A percentile compares a stretch with the other conserved stretches of the same genome.
Evolutionary conservation across 352 stramenopile genomes (phyloP).

Genomic region (Pythium dissotocum): DNA sequence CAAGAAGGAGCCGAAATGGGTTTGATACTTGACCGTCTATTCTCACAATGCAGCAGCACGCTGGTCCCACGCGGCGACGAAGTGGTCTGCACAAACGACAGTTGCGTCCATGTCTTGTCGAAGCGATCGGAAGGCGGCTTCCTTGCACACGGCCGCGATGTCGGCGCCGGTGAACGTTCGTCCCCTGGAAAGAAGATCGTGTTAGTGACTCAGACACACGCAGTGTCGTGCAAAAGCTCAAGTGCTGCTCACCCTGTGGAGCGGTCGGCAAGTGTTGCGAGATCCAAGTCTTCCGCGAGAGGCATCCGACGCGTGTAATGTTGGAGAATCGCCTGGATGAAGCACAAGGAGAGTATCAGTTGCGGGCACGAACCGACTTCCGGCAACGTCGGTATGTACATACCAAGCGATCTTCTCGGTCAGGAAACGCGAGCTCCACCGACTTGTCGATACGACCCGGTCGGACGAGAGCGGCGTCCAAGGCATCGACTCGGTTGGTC

Average conservation of each 20-base stretch:
- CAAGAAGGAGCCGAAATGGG: conserved; percentile 16
- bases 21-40: not conserved
- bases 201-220: not conserved
- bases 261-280: conserved; percentile 40
- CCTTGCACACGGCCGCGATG: conserved; percentile 71
- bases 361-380: not conserved
- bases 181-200: conserved; percentile 22
- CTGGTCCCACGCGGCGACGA: conserved; percentile 51
- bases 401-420: conserved; percentile 41
- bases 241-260: conserved; percentile 36
- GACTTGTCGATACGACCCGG: conserved; percentile 81
- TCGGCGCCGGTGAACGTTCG: conserved; percentile 61
- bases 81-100: conserved; percentile 41
- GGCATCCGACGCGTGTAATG: conserved; percentile 75
- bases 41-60: conserved; percentile 14
- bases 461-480: conserved; percentile 74
- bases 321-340: conserved; percentile 57
- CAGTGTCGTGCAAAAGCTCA: not conserved
- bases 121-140: conserved; percentile 77
- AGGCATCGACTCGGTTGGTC: conserved; percentile 67
- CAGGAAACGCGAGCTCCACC: conserved; percentile 60
- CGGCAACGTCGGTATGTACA: not conserved
- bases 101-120: conserved; percentile 54
- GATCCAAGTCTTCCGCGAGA: conserved; percentile 53
- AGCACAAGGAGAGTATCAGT: not conserved